Evolutionary conservation across 2,329 filamentous ascomycete genomes (phyloP), one percentile per base, ranked within the genome.

Genomic region (Drechslerella dactyloides): DNA sequence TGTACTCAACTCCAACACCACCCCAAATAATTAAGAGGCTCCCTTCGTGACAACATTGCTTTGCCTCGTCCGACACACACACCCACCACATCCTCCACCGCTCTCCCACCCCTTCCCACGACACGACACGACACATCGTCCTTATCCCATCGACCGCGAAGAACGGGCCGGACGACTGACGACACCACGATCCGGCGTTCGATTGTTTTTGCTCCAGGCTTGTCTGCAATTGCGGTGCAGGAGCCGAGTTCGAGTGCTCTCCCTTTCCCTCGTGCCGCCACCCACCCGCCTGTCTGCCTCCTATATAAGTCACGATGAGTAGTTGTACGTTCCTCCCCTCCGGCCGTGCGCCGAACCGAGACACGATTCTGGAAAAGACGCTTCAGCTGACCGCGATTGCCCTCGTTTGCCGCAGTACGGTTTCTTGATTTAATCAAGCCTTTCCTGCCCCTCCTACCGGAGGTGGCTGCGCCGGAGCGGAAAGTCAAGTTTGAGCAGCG

Each of bases 341-440:
- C 75, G 74, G 72, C 73, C 53, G 60, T 30, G 55, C 23, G 40
- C 68, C 55, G 50, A 33, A 60, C 58, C 57, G 70, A 73, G 74
- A 69, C 72, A 68, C 62, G 68, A 69, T 60, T 24, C 44, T 30
- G 27, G 35, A 48, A n/a, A n/a, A 23, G 51, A 30, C 19, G 5
- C 55, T 53, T 42, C 40, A 42, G 24, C 68, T 72, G 55, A 72
- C 68, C 21, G 63, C 60, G 48, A 59, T 68, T 73, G 27, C 27
- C 27, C 35, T 60, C 44, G 44, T 37, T 59, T 66, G 37, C 48
- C 57, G 37, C 75, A 97, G 93, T 99, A 83, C 93, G 94, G 82
- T 99, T 99, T 81, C 93, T 99, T 85, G 94, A 99, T 84, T 87
- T 97, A 82, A 94, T 99, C 85, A 99, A 99, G 84, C 94, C 94